Evolutionary conservation across 1,284 basidiomycete genomes (phyloP), one percentile per base, ranked within the genome.

Genomic region (Inonotus obliquus): DNA sequence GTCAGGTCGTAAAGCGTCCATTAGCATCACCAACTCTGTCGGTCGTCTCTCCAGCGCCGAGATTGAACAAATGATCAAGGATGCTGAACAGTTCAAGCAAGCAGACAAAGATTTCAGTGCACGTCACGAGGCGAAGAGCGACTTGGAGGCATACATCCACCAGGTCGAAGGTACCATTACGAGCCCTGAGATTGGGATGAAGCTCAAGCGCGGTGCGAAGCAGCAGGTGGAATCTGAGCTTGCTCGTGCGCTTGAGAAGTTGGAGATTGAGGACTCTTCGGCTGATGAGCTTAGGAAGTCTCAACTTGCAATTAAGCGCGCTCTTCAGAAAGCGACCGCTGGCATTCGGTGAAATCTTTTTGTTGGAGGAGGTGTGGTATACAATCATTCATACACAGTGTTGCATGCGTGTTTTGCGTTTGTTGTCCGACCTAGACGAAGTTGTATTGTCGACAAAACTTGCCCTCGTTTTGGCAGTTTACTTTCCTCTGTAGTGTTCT

Each of bases 11-110:
- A 95, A 95, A 79, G 94, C 95, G 63, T 94, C 94, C 70, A 97
- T 97, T 80, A 93, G 92, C 78, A 93, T 95, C 75, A 93, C 91
- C 75, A 95, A 94, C 85, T 96, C 94, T 63, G 94, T 96, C 72
- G 95, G 95, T 68, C 94, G 95, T 79, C 85, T 98, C 69, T 96
- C 94, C 49, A 85, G 89, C 54, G 91, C 87, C 67, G 95, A 98
- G 84, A 98, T 97, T 68, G 92, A 95, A 71, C 92, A 96, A 78
- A 98, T 98, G 96, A 95, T 97, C 83, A 94, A 94, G 81, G 94
- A 97, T 73, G 95, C 95, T 63, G 94, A 97, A 77, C 89, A 93
- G 75, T 97, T 87, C 87, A 95, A 94, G 83, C 86, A 89, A 74
- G 92, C 92, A 60, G 96, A 98, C 87, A 94, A 93, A 81, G 95